Evolutionary conservation across 2,329 filamentous ascomycete species (phyloP).

Genomic region (Ceratocystis alfenasii): DNA sequence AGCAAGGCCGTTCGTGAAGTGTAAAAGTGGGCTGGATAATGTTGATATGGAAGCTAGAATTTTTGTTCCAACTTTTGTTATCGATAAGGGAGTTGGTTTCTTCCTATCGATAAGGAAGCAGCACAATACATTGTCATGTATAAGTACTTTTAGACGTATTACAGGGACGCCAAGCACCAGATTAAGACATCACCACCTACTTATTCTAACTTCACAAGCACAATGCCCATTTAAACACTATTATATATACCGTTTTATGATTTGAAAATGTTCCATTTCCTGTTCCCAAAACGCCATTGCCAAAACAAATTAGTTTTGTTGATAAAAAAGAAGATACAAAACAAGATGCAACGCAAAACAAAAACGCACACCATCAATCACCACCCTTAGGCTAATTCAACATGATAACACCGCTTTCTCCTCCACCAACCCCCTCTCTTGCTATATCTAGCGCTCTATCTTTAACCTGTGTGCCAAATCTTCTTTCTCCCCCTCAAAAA

Average conservation of each 20-base stretch:
- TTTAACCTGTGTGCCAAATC: neutral
- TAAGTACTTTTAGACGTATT: neutral
- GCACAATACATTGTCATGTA: neutral
- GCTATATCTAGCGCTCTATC: neutral
- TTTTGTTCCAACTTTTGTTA: conserved; percentile 20
- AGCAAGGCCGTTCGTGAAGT: neutral
- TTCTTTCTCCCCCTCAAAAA: neutral
- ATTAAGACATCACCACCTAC: neutral
- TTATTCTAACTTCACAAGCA: neutral
- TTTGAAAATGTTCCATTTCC: conserved; percentile 21
- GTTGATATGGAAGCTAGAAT: conserved; percentile 6
- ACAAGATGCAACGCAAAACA: conserved; percentile 14
- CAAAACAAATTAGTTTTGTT: conserved; percentile 19
- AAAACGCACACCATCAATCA: conserved; percentile 5
- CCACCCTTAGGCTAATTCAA: neutral
- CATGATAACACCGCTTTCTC: neutral
- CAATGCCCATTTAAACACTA: neutral
- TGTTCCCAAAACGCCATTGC: conserved; percentile 21
- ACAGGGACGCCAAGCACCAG: neutral
- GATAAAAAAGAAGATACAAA: conserved; percentile 14
- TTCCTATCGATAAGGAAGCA: conserved; percentile 9
- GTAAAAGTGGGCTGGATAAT: neutral
- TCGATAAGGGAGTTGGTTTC: conserved; percentile 16
- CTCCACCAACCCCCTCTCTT: neutral
- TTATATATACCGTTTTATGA: conserved; percentile 11